These are phyloP conservation scores for Mariannaea elegans DNA, from an alignment of 2,329 filamentous ascomycete genomes.

Conservation along the genomic window DNA sequence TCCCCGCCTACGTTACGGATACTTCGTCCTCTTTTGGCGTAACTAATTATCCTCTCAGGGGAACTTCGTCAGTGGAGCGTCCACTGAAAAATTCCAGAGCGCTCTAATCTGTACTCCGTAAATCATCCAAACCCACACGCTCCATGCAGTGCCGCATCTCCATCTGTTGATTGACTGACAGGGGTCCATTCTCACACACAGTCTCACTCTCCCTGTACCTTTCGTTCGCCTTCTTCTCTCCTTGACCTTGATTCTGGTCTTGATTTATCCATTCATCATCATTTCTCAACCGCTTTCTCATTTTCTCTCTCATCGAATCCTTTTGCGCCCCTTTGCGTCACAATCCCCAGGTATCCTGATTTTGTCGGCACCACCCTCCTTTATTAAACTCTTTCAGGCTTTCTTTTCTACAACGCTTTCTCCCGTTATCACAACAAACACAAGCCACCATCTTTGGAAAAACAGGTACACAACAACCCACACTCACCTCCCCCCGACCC, in stretches of 20 bases:
- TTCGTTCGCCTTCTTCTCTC: not conserved
- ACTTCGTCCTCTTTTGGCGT: no score
- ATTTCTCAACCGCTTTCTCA: slow-evolving; percentile 9
- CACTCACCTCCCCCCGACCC: slow-evolving; percentile 8
- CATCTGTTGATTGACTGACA: slow-evolving; percentile 9
- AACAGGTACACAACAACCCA: not conserved
- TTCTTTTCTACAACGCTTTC: not conserved
- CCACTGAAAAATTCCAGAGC: slow-evolving; percentile 11
- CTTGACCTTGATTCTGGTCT: slow-evolving; percentile 7
- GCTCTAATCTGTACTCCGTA: no score
- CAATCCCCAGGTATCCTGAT: not conserved
- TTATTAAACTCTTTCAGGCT: not conserved
- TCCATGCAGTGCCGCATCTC: not conserved
- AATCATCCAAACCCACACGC: no score
- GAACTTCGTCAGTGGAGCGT: slow-evolving; percentile 1
- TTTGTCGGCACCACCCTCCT: not conserved
- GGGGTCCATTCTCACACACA: slow-evolving; percentile 6
- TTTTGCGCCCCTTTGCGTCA: slow-evolving; percentile 4
- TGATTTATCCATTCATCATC: not conserved
- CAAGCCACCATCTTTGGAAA: not conserved
- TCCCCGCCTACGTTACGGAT: no score
- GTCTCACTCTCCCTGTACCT: slow-evolving; percentile 1
- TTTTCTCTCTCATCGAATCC: slow-evolving; percentile 11
- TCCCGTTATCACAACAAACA: not conserved
- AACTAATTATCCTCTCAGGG: not conserved